These are phyloP conservation scores for Boletus sp. DNA, from an alignment of 768 basidiomycete genomes.

Conservation along the genomic window DNA sequence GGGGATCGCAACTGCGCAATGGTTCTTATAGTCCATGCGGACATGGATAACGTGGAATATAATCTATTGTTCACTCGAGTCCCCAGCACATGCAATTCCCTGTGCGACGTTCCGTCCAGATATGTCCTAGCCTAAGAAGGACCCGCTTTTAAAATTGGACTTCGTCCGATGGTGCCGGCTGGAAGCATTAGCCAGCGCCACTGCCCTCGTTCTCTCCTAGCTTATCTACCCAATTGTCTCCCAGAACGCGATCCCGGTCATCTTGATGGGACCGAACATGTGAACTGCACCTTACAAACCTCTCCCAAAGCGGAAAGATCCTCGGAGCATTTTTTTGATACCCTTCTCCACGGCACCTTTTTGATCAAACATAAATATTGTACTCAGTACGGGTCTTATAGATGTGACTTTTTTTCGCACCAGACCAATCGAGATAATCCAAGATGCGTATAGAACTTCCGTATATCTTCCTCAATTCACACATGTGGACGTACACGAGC, in stretches of 20 bases:
- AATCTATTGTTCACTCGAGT: background rate
- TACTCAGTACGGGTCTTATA: too few relatives aligned
- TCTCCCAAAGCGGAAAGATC: too few relatives aligned
- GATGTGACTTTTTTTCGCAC: background rate
- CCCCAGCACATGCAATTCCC: background rate
- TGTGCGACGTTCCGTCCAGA: background rate
- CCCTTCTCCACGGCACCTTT: too few relatives aligned
- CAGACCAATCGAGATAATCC: background rate
- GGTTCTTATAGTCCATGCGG: background rate
- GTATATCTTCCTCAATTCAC: background rate
- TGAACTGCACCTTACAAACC: background rate
- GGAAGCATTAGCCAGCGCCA: background rate
- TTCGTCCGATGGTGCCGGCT: background rate
- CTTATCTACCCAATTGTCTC: background rate
- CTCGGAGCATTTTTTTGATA: too few relatives aligned
- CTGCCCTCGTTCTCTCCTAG: background rate
- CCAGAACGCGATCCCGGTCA: background rate
- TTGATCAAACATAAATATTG: too few relatives aligned
- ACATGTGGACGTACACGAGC: background rate
- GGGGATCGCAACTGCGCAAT: background rate
- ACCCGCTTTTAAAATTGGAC: background rate
- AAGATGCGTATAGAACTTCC: too few relatives aligned
- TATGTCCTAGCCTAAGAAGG: background rate
- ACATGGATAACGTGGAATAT: background rate
- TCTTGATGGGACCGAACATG: background rate